Percentiles rank a stretch among this genome's conserved stretches.
These are phyloP conservation scores for Citrus cavaleriei DNA, from an alignment of 345 rosid species.

Conservation along the genomic window DNA sequence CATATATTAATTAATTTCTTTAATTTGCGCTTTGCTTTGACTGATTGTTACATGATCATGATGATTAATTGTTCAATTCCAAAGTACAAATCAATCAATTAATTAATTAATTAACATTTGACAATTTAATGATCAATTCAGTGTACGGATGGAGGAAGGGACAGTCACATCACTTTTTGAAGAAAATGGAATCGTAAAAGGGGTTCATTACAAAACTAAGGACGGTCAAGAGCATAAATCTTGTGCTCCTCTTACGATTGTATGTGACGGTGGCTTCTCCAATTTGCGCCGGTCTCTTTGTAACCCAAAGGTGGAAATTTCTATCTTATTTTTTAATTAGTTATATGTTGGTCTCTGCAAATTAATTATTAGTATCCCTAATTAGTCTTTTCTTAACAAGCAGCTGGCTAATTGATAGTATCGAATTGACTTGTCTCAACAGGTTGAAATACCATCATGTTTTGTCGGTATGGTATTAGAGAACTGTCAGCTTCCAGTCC, in stretches of 20 bases:
- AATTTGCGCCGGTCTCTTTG: conserved; percentile 3
- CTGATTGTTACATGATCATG: neutral
- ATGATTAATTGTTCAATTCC: neutral
- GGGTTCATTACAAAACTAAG: neutral
- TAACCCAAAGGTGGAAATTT: neutral
- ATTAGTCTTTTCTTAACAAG: neutral
- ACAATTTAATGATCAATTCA: neutral
- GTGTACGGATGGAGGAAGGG: conserved; percentile 1
- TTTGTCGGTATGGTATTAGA: conserved; percentile 42
- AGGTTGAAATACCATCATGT: conserved; percentile 44
- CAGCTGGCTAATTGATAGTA: neutral
- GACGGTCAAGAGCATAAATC: neutral
- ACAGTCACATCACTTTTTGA: neutral
- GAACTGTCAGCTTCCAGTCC: conserved; percentile 36
- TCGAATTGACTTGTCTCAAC: neutral
- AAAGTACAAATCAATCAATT: neutral
- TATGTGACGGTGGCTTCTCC: conserved; percentile 3
- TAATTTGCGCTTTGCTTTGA: neutral
- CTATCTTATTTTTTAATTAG: too few relatives aligned
- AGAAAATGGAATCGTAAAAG: neutral
- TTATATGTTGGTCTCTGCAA: too few relatives aligned
- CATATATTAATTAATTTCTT: too few relatives aligned
- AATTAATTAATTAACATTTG: too few relatives aligned
- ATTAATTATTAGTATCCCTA: neutral
- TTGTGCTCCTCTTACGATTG: conserved; percentile 2